phyloP scores from a whole-genome alignment of 2,329 filamentous ascomycete genomes.

The Diaporthe sp. region DNA sequence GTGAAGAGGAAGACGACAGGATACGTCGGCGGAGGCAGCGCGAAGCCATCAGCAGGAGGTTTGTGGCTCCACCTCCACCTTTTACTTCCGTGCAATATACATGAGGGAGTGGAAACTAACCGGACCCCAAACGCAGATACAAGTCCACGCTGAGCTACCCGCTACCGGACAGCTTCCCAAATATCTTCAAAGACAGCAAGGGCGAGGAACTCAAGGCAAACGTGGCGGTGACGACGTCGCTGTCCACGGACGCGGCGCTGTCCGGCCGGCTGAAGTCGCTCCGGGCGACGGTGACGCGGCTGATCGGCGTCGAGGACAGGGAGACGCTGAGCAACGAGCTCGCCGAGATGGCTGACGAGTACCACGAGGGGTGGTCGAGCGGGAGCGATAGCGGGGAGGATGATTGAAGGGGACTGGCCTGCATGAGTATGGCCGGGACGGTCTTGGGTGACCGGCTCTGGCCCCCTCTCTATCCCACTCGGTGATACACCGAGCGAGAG shows the following conservation, averaged over 20 bases:
- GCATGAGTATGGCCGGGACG: neutral
- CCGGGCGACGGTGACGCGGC: conserved; percentile 72
- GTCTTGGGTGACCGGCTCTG: neutral
- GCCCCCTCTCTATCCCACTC: neutral
- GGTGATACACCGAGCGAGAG: neutral
- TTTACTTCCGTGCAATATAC: neutral
- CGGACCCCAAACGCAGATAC: conserved; percentile 56
- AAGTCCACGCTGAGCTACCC: conserved; percentile 75
- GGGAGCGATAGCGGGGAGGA: conserved; percentile 80
- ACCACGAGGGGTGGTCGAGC: conserved; percentile 88
- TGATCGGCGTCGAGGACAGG: conserved; percentile 80
- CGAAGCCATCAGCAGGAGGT: conserved; percentile 45
- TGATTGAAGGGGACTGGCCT: conserved; percentile 46
- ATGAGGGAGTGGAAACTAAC: conserved; percentile 34
- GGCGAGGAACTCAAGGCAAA: conserved; percentile 51
- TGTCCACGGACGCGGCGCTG: conserved; percentile 83
- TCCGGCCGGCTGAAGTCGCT: conserved; percentile 75
- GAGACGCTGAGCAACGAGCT: conserved; percentile 87
- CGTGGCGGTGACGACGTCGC: conserved; percentile 66
- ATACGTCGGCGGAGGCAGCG: conserved; percentile 44
- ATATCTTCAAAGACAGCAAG: conserved; percentile 70
- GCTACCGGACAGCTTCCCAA: conserved; percentile 85
- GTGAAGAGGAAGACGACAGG: conserved; percentile 44
- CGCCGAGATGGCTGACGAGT: conserved; percentile 86
- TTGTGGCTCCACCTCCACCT: neutral